Percentiles rank a stretch among this genome's conserved stretches.
Conservation (phyloP, 2,329 filamentous ascomycete genomes). For the Fusarium sp. region DNA sequence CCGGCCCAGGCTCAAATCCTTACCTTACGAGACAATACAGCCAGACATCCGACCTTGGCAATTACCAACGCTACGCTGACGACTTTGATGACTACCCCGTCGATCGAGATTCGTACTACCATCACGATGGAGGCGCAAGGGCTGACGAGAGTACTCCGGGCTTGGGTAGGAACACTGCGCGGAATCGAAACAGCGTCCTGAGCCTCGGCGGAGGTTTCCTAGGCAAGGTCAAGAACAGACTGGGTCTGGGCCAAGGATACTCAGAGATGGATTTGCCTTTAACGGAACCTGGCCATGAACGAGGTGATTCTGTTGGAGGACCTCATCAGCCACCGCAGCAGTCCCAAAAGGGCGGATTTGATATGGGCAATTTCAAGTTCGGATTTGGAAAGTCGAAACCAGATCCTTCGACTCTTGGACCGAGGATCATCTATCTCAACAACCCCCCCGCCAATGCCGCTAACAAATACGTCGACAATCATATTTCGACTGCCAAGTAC, state of each 20-base stretch:
- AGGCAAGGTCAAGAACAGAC: slow-evolving; percentile 86
- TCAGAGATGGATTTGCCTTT: slow-evolving; percentile 98
- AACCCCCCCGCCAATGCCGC: slow-evolving; percentile 90
- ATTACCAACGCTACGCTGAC: slow-evolving; percentile 91
- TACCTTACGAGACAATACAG: slow-evolving; percentile 66
- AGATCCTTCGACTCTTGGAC: slow-evolving; percentile 91
- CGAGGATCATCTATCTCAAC: slow-evolving; percentile 93
- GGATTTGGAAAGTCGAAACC: slow-evolving; percentile 85
- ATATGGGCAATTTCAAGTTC: slow-evolving; percentile 86
- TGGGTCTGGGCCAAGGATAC: slow-evolving; percentile 89
- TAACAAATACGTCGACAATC: slow-evolving; percentile 95
- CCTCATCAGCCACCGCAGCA: slow-evolving; percentile 52
- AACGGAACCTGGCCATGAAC: slow-evolving; percentile 74
- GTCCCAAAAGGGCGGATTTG: slow-evolving; percentile 62
- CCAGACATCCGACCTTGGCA: slow-evolving; percentile 84
- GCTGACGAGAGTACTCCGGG: slow-evolving; percentile 64
- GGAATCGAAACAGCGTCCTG: slow-evolving; percentile 89
- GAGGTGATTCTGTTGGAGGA: slow-evolving; percentile 53
- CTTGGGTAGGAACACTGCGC: slow-evolving; percentile 62
- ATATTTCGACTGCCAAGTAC: slow-evolving; percentile 98
- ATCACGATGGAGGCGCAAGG: slow-evolving; percentile 76
- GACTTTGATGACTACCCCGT: slow-evolving; percentile 85
- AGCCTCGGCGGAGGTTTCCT: slow-evolving; percentile 87
- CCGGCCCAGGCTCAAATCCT: slow-evolving; percentile 49
- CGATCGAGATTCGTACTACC: slow-evolving; percentile 85